These are phyloP conservation scores for Pseudogymnoascus sp. DNA, from an alignment of 2,329 filamentous ascomycete species.

Conservation along the genomic window DNA sequence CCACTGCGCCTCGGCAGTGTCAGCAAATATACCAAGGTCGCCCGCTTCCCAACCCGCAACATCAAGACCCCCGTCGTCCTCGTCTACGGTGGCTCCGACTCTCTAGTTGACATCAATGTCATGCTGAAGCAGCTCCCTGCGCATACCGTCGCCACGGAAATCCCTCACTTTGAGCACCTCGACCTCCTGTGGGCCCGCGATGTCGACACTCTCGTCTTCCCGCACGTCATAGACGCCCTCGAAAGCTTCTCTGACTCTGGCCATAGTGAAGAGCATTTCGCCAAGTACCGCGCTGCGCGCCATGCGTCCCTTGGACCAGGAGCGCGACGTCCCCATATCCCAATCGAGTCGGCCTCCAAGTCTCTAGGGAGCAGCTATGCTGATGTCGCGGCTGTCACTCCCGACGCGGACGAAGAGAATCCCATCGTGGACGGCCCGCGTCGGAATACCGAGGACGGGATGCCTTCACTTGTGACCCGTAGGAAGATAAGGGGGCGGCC, in stretches of 20 bases:
- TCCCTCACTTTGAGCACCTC: slow-evolving; percentile 90
- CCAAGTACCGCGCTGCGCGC: slow-evolving; percentile 38
- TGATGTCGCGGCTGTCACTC: background rate
- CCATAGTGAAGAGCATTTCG: slow-evolving; percentile 54
- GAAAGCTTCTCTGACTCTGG: slow-evolving; percentile 58
- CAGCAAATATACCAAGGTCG: slow-evolving; percentile 89
- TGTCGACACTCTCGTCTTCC: slow-evolving; percentile 77
- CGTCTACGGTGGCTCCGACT: slow-evolving; percentile 89
- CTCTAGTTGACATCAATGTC: slow-evolving; percentile 83
- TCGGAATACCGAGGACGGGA: background rate
- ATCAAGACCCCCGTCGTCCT: slow-evolving; percentile 94
- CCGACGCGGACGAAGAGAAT: background rate
- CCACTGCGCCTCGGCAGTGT: slow-evolving; percentile 63
- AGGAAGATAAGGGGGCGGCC: background rate
- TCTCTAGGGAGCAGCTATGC: slow-evolving; percentile 3
- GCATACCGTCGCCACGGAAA: slow-evolving; percentile 77
- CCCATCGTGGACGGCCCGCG: background rate
- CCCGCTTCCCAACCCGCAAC: slow-evolving; percentile 91
- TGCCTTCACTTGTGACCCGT: background rate
- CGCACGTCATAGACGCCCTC: slow-evolving; percentile 83
- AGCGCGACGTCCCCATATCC: slow-evolving; percentile 13
- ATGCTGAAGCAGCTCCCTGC: slow-evolving; percentile 85
- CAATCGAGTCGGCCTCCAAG: background rate
- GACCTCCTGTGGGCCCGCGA: slow-evolving; percentile 94
- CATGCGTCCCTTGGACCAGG: slow-evolving; percentile 21